Evolutionary conservation across 1,139 yeast genomes (phyloP), one percentile per base, ranked within the genome.

Genomic region (Blastobotrys aristatus): DNA sequence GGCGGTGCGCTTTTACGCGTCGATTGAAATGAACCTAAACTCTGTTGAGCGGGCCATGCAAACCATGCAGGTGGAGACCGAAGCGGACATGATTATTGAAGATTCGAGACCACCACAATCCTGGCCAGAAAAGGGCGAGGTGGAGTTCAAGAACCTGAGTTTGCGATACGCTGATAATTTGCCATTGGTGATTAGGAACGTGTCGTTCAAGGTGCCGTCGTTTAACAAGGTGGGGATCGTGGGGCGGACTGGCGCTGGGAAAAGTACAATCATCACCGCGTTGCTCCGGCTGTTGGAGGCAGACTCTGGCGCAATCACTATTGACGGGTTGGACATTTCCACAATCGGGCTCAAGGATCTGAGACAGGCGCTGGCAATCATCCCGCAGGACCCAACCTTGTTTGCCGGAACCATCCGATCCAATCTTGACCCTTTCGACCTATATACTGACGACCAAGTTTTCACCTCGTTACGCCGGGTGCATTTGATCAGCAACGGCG

Each of bases 241-340:
- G 55, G 98, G 97, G 35, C 82, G 98, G 66, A 92, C 98, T 0
- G 98, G 98, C 65, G 98, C 98, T 34, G 98, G 98, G 58, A 92
- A 92, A 66, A 88, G 97, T 1, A 90, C 98, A 1, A 89, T 92
- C 54, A 89, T 92, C 54, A 87, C 97, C 4, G 97, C 97, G 2
- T 77, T 92, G 58, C 92, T 92, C 73, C 77, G 98, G 63, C 85
- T 92, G 65, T 73, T 90, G 60, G 97, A 92, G 60, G 95, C 96
- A 1, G 96, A 87, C 55, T 75, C 85, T 20, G 98, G 98, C 44
- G 68, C 67, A 36, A 84, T 92, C 52, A 70, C 70, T 50, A 88
- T 92, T 60, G 98, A 92, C 67, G 96, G 89, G n/a, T 70, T 89
- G 44, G 97, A 92, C 64, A 90, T 92, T 55, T 76, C 94, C n/a